Evolutionary conservation across 139 green algal species (phyloP), one percentile per base, ranked within the genome.

Genomic region (Zygnema circumcarinatum): DNA sequence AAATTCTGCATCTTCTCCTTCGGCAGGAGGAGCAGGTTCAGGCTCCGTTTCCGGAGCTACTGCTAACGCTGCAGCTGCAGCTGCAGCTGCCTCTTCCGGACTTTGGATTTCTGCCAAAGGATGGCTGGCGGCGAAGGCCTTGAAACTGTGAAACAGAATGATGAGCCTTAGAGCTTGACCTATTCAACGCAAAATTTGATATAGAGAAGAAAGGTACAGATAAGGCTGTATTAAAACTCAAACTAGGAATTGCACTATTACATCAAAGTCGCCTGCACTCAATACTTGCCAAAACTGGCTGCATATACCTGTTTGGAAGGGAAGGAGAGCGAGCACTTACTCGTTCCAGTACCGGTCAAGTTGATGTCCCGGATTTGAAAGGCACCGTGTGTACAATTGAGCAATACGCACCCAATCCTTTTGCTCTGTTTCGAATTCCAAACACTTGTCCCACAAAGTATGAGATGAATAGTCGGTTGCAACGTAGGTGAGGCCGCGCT

Each of bases 401-500:
- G 92, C 92, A 1, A 96, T 89, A 25, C 83, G 38, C 1, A 56
- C 39, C 20, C 85, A 76, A 20, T 67, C 78, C 25, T 87, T 86
- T 54, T 40, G 54, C 33, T 74, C 80, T 40, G 85, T 47, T 90
- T 96, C 94, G 54, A 93, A 96, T 2, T 84, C 62, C 0, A 97
- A 40, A 81, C 93, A 95, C 92, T 96, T 95, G 90, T 97, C 93
- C 95, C 95, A 98, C 47, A 97, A 76, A 2, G 39, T 75, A 86
- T 95, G 89, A 2, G 92, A 82, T 31, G 92, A 53, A 88, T 93
- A 97, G 90, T 98, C 95, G 1, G 87, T 92, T 25, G 83, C 91
- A 0, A 93, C 87, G 78, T 93, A 93, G 0, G 88, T 89, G 47
- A 96, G 40, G 0, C 83, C 94, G 2, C 92, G 90, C 84, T 98